Conservation (phyloP, 208 protist species). For the Giardia muris region DNA sequence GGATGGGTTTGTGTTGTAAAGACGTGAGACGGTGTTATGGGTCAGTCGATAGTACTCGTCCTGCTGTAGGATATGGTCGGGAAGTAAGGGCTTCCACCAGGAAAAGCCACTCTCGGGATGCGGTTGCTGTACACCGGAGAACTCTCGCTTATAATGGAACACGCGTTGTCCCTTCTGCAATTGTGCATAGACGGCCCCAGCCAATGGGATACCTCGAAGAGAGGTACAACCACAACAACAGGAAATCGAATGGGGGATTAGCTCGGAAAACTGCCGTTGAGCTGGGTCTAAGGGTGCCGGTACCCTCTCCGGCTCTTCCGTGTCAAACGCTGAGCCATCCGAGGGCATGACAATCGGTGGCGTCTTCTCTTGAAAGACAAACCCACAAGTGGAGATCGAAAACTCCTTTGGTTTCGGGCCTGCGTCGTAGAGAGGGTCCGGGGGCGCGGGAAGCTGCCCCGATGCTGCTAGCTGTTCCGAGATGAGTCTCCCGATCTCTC, state of each 20-base stretch:
- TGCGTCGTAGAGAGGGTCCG: background rate
- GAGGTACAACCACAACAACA: background rate
- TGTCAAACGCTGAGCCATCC: background rate
- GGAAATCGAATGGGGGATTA: background rate
- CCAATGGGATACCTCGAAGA: background rate
- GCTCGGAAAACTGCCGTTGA: background rate
- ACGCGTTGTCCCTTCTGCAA: background rate
- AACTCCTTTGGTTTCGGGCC: background rate
- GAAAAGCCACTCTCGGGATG: background rate
- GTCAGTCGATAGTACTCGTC: background rate
- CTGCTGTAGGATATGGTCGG: background rate
- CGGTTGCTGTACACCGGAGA: background rate
- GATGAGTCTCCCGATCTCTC: background rate
- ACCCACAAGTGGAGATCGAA: background rate
- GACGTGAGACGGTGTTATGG: background rate
- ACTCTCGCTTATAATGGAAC: background rate
- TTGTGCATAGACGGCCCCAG: background rate
- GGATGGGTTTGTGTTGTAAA: background rate
- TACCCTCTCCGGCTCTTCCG: background rate
- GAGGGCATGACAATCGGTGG: background rate
- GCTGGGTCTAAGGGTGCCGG: background rate
- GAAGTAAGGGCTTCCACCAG: background rate
- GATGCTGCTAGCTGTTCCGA: background rate
- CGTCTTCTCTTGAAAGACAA: background rate
- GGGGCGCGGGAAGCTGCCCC: background rate